Conservation (phyloP, 768 basidiomycete genomes). For the Tephrocybe sp. region DNA sequence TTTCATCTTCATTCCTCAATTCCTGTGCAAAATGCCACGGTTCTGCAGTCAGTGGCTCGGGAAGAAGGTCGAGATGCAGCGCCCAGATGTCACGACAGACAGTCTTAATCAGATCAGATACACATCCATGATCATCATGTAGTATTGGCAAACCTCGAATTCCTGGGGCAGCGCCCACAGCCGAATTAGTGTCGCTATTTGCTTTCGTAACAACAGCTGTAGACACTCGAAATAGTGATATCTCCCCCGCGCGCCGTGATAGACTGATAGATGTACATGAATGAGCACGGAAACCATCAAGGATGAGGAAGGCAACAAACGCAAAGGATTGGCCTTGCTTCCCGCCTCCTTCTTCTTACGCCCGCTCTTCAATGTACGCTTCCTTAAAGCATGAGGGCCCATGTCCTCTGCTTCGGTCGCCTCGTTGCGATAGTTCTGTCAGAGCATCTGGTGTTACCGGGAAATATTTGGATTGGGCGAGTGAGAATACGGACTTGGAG, state of each 20-base stretch:
- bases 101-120: conserved; percentile 34
- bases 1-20: conserved; percentile 11
- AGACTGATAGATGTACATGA: conserved; percentile 47
- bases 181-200: conserved; percentile 55
- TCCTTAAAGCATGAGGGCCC: conserved; percentile 60
- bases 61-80: conserved; percentile 62
- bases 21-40: conserved; percentile 48
- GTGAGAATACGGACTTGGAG: conserved; percentile 57
- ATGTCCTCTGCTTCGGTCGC: conserved; percentile 64
- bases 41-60: conserved; percentile 58
- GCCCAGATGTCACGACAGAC: conserved; percentile 83
- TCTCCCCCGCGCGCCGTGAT: conserved; percentile 75
- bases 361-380: conserved; percentile 60
- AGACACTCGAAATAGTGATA: conserved; percentile 83
- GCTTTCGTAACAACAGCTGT: conserved; percentile 78
- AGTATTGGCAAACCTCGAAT: conserved; percentile 58
- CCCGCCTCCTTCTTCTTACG: conserved; percentile 47
- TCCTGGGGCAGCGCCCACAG: conserved; percentile 76
- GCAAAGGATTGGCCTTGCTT: conserved; percentile 57
- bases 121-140: neutral
- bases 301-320: conserved; percentile 29
- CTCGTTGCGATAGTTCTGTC: conserved; percentile 81
- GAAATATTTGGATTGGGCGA: neutral
- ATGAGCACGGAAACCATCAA: neutral
- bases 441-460: neutral